These are phyloP conservation scores for Aspergillus eucalypticola DNA, from an alignment of 2,329 filamentous ascomycete genomes.

Conservation along the genomic window DNA sequence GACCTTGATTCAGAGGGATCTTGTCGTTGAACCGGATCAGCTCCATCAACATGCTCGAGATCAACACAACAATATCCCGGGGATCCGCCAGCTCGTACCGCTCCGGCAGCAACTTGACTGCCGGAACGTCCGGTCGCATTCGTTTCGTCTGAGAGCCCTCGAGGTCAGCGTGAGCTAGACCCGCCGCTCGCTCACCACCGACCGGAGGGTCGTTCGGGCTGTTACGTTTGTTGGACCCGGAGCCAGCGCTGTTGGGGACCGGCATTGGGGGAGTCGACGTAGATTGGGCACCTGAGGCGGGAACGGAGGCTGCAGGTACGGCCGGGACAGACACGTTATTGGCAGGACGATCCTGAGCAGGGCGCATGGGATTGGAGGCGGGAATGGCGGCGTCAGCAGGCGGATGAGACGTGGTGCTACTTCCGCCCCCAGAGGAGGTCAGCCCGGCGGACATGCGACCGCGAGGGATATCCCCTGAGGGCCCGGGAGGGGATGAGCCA, in stretches of 20 bases:
- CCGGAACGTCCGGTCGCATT: constrained; percentile 46
- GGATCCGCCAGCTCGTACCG: constrained; percentile 79
- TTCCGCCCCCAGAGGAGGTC: constrained; percentile 36
- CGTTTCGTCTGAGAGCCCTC: constrained; percentile 48
- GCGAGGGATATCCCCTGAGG: constrained; percentile 36
- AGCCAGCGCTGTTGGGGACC: constrained; percentile 24
- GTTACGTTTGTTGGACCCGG: constrained; percentile 39
- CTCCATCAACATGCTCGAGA: constrained; percentile 94
- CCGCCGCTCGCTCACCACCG: constrained; percentile 24
- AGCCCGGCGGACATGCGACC: constrained; percentile 38
- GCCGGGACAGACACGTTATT: constrained; percentile 15
- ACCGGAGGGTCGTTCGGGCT: constrained; percentile 29
- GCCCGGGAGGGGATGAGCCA: constrained; percentile 34
- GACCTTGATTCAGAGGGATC: constrained; percentile 79
- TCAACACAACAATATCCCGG: constrained; percentile 84
- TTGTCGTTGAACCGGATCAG: constrained; percentile 90
- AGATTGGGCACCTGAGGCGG: constrained; percentile 18
- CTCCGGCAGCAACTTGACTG: constrained; percentile 58
- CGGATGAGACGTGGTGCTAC: constrained; percentile 22
- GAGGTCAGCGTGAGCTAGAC: constrained; percentile 22
- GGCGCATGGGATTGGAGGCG: constrained; percentile 9
- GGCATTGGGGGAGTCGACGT: constrained; percentile 32
- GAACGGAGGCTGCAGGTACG: constrained; percentile 17
- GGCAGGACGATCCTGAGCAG: constrained; percentile 10
- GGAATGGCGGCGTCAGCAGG: constrained; percentile 18